Evolutionary conservation across 345 rosid genomes (phyloP), one percentile per base, ranked within the genome.

Genomic region (Erysimum cheiranthoides): DNA sequence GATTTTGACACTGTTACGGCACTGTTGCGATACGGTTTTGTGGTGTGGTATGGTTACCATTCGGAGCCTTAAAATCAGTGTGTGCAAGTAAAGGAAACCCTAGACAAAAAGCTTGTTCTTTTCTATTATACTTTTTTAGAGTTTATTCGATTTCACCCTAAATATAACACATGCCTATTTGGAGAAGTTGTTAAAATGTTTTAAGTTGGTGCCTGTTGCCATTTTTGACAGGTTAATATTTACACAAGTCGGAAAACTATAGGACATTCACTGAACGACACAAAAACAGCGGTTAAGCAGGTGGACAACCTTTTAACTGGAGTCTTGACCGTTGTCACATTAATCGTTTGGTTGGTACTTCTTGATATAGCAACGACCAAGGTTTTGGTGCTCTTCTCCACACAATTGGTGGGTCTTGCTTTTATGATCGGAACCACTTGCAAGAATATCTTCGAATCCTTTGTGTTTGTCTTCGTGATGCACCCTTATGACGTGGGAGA

Each of bases 401-500:
- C 96, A 2, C 96, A 93, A 84, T 81, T 91, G 2, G 79, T 90
- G 16, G 84, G 83, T 36, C 89, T 85, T 10, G 91, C 85, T 45
- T 93, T 93, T 73, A 77, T 93, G 75, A 86, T 90, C 13, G 90
- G 91, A 76, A 87, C 87, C 74, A 88, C 90, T 32, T 91, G 98
- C 93, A 91, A 86, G 85, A 87, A 84, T 35, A 78, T 89, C 68
- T 89, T 93, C 9, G 98, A 91, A 77, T 87, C 91, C 17, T 82
- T 93, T 65, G 71, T 91, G 56, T 89, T 93, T 61, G 97, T 91
- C n/a, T 93, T 93, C 52, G 86, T 91, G 71, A 88, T 91, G 97
- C 98, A 93, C 66, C 97, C 98, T 36, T 93, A 88, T 77, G 98
- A 93, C 57, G 98, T 93, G 1, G 97, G 98, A 30, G 98, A 93